Evolutionary conservation across 176 grass and related monocot genomes (phyloP), one percentile per base, ranked within the genome.

Genomic region (Elymus sibiricus): DNA sequence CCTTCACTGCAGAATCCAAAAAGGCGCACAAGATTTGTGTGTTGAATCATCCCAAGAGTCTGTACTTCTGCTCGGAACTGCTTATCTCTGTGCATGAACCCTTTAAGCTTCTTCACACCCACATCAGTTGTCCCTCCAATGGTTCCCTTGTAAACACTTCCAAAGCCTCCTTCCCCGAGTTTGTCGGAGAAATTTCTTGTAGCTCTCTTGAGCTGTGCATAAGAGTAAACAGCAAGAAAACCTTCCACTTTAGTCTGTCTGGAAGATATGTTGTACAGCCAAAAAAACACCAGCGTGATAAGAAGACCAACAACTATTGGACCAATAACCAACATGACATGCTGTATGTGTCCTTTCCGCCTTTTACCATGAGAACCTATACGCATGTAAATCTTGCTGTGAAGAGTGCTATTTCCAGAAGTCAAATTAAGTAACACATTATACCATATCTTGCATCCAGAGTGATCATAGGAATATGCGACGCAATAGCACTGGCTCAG

Each of bases 401-500:
- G 34, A 1, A 25, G 75, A 70, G 11, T 63, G 27, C 85, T 19
- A 53, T 53, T 60, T 67, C 4, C 5, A 70, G 32, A 70, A 15
- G 5, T 85, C 64, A 63, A 69, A 60, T 88, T 79, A 62, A 81
- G 43, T 7, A 91, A 24, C 13, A 77, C 26, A 11, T n/a, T 26
- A 13, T 88, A 49, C 89, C 89, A 91, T 22, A 82, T 60, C 70
- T 65, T 71, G 44, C 89, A 91, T 39, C 47, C 76, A 44, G 7
- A 75, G 0, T 37, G 16, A 22, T 75, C 26, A 70, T 79, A 85
- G 1, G 86, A 83, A 77, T 85, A 91, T 51, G 90, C 90, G 15
- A 74, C 74, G 3, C 90, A 88, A 34, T 77, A 88, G 74, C 90
- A 91, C 59, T 91, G 67, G 26, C 26, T 85, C 44, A 55, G 21